phyloP scores from a whole-genome alignment of 306 rosid species.

The Neltuma alba region DNA sequence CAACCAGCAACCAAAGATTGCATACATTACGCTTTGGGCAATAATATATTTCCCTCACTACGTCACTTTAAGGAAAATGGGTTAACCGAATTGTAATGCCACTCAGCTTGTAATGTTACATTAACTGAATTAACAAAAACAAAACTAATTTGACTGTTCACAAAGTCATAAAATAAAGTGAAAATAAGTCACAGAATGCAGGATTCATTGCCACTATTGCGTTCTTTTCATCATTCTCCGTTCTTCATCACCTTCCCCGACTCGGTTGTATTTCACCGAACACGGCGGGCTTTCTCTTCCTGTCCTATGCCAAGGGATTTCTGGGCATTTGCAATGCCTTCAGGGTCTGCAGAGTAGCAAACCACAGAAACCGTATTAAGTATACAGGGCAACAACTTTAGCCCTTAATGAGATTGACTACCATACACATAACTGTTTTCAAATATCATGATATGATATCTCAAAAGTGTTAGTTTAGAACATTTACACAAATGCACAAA shows the following conservation, averaged over 20 bases:
- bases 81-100: neutral
- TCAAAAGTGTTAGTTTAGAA: too few relatives aligned
- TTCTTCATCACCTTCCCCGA: neutral
- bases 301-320: conserved; percentile 88
- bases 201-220: neutral
- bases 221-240: neutral
- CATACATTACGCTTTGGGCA: neutral
- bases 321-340: conserved; percentile 90
- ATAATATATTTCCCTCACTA: neutral
- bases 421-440: neutral
- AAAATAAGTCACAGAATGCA: neutral
- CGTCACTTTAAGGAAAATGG: neutral
- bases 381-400: neutral
- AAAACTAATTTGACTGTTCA: neutral
- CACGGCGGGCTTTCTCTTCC: conserved; percentile 78
- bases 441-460: too few relatives aligned
- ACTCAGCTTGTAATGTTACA: conserved; percentile 8
- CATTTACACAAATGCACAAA: too few relatives aligned
- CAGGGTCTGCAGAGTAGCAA: conserved; percentile 65
- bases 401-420: neutral
- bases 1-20: neutral
- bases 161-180: neutral
- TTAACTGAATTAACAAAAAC: neutral
- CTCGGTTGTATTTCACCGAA: conserved; percentile 46
- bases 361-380: conserved; percentile 25